These are phyloP conservation scores for Geranium rotundifolium DNA, from an alignment of 345 rosid genomes.

Conservation along the genomic window DNA sequence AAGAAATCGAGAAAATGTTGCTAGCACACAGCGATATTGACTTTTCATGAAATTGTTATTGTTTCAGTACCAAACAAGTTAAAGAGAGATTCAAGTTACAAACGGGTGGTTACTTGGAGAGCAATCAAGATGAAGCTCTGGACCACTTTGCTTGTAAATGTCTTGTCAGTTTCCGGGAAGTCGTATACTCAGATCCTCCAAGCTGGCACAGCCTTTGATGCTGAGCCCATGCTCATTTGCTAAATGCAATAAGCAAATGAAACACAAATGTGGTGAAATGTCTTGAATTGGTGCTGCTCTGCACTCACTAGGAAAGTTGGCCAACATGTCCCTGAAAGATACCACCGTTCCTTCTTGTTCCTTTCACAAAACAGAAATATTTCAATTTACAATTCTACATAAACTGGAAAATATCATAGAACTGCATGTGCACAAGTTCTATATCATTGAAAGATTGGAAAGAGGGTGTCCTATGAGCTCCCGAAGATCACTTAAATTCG, in stretches of 20 bases:
- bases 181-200: constrained; percentile 60
- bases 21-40: too few species aligned
- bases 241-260: constrained; percentile 80
- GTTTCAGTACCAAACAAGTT: too few species aligned
- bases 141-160: neutral
- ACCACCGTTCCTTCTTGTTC: constrained; percentile 27
- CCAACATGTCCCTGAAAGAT: constrained; percentile 63
- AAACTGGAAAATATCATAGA: neutral
- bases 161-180: constrained; percentile 15
- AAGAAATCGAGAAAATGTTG: too few species aligned
- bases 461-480: too few species aligned
- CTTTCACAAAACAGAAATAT: constrained; percentile 21
- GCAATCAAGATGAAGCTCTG: too few species aligned
- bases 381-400: neutral
- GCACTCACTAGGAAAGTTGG: constrained; percentile 61
- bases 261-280: constrained; percentile 86
- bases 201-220: constrained; percentile 35
- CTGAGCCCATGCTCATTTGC: constrained; percentile 83
- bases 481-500: too few species aligned
- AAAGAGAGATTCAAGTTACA: too few species aligned
- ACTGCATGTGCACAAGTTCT: too few species aligned
- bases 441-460: too few species aligned
- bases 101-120: too few species aligned
- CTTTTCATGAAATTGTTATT: too few species aligned
- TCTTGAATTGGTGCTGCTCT: constrained; percentile 56